Conservation (phyloP, 768 basidiomycete genomes). For the Candolleomyces efflorescens region DNA sequence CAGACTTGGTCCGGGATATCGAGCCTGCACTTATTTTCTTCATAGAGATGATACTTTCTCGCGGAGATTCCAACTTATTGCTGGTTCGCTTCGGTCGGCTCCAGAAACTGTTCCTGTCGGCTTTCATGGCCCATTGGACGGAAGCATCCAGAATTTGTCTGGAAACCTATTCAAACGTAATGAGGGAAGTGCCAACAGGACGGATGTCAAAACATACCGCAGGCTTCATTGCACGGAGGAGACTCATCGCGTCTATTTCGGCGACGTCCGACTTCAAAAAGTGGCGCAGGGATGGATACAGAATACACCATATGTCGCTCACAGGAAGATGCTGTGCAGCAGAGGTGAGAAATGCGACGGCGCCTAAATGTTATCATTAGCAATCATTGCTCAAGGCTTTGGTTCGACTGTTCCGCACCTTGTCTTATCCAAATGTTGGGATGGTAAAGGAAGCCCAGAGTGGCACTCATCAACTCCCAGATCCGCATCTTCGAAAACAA, state of each 20-base stretch:
- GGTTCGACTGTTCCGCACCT: conserved; percentile 40
- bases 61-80: conserved; percentile 59
- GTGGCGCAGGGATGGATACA: conserved; percentile 88
- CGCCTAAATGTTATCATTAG: conserved; percentile 42
- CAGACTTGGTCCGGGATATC: conserved; percentile 54
- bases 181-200: background rate
- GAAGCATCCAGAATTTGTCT: conserved; percentile 83
- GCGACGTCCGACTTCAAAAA: conserved; percentile 81
- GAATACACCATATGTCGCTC: conserved; percentile 95
- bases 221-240: conserved; percentile 74
- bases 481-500: conserved; percentile 93
- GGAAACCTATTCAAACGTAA: conserved; percentile 28
- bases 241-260: conserved; percentile 63
- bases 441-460: conserved; percentile 88
- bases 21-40: conserved; percentile 39
- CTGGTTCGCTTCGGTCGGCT: conserved; percentile 42
- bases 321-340: conserved; percentile 76
- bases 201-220: conserved; percentile 51
- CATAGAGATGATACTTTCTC: conserved; percentile 66
- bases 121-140: conserved; percentile 83
- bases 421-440: conserved; percentile 96
- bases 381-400: background rate
- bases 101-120: conserved; percentile 82
- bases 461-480: conserved; percentile 92
- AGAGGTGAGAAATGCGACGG: conserved; percentile 84